Conservation (phyloP, 73 alveolate species). For the Durusdinium trenchii region DNA sequence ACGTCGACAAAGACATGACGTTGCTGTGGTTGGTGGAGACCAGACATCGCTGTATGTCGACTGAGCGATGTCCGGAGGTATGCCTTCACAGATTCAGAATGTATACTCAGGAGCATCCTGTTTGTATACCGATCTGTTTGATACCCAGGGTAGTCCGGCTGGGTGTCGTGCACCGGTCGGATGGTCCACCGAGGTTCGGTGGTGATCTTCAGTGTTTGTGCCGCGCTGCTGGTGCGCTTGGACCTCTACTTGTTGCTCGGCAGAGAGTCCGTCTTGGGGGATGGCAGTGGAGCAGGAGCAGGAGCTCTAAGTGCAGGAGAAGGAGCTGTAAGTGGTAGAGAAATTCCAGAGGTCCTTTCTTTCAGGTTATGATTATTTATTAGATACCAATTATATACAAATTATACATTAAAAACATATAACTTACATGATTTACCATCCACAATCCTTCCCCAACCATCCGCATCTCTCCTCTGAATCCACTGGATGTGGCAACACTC, state of each 20-base stretch:
- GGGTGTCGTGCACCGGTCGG: too few species aligned
- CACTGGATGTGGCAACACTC: too few species aligned
- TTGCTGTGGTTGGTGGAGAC: too few species aligned
- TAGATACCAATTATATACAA: neutral
- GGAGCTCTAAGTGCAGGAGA: neutral
- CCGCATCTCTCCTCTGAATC: too few species aligned
- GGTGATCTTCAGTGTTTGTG: slow-evolving; percentile 66
- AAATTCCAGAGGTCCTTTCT: neutral
- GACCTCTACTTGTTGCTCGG: slow-evolving; percentile 40
- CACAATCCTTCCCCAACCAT: neutral
- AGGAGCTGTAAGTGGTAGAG: neutral
- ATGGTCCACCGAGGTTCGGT: slow-evolving; percentile 49
- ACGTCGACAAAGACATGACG: too few species aligned
- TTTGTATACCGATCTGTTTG: too few species aligned
- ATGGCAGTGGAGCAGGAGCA: neutral
- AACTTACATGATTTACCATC: neutral
- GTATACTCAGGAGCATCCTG: too few species aligned
- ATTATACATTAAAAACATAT: too few species aligned
- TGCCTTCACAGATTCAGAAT: too few species aligned
- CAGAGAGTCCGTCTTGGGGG: neutral
- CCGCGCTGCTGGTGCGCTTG: slow-evolving; percentile 65
- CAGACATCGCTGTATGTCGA: too few species aligned
- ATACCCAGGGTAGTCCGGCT: too few species aligned
- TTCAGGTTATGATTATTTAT: neutral
- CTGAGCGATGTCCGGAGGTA: too few species aligned